Evolutionary conservation across 2,329 filamentous ascomycete genomes (phyloP), one percentile per base, ranked within the genome.

Genomic region (Thelonectria rubi): DNA sequence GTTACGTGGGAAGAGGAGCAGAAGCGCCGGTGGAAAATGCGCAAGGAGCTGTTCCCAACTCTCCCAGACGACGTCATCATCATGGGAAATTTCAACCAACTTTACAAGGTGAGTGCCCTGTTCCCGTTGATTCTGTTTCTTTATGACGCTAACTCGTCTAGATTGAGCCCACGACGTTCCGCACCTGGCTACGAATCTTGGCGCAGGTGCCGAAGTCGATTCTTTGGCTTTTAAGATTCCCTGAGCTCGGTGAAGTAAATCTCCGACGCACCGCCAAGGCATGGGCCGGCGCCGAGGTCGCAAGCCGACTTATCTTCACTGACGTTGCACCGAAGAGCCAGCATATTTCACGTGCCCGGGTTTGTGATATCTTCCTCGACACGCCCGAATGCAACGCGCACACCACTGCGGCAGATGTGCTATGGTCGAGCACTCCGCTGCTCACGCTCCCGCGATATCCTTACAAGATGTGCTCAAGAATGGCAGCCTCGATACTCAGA

Each of bases 381-480:
- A 99, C 95, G 0, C 94, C 95, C 1, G 95, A 99, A 77, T 99
- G 95, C 79, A 99, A 99, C 73, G 95, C 94, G 1, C 95, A 99
- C 76, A 99, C 95, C 1, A 99, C 95, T 1, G 95, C 95, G 2
- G 96, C 95, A 12, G 95, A 99, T 73, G 91, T 98, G 1, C 82
- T 99, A 7, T 99, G 95, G 95, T 96, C 92, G 54, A 96, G 94
- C 69, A 98, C 95, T 0, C 95, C 95, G 5, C 81, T 99, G 20
- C 82, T 99, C 26, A 99, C 95, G 0, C 83, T 95, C 30, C 94
- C 95, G 11, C 87, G 95, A 37, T 97, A 98, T 76, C 87, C 91
- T 52, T 97, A 97, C 79, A 99, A 99, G 78, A 99, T 99, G 95
- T 99, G 95, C 77, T 97, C 93, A 45, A 91, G 95, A 55, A 99